Evolutionary conservation across 73 alveolate genomes (phyloP).

Genomic region (Paramecium octaurelia): DNA sequence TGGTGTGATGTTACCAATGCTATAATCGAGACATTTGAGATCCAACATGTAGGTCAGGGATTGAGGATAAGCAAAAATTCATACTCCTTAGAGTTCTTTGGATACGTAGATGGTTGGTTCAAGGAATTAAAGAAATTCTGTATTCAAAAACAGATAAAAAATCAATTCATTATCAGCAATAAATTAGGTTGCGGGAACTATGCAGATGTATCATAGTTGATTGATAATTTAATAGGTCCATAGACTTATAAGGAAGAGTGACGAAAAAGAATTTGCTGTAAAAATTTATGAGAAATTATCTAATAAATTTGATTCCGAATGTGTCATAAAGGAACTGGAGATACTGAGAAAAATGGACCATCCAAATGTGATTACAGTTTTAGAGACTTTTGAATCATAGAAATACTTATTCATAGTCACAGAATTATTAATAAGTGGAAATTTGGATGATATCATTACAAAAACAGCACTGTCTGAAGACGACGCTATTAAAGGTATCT

Average conservation of each 20-base stretch:
- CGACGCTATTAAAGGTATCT: neutral
- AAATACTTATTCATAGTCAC: neutral
- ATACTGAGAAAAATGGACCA: constrained; percentile 16
- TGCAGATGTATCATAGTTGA: neutral
- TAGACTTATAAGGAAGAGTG: neutral
- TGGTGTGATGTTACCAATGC: neutral
- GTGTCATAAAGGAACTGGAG: neutral
- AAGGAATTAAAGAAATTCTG: neutral
- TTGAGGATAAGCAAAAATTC: neutral
- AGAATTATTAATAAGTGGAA: neutral
- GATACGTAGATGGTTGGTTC: constrained; percentile 1
- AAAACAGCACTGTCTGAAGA: neutral
- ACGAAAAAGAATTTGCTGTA: neutral
- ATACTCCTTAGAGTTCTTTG: neutral
- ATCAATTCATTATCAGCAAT: neutral
- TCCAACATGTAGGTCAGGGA: neutral
- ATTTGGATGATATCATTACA: neutral
- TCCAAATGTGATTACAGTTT: constrained; percentile 1
- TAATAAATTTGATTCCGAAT: neutral
- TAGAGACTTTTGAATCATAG: neutral
- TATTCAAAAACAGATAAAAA: neutral
- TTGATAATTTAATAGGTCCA: neutral
- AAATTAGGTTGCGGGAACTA: constrained; percentile 2
- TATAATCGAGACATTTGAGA: neutral
- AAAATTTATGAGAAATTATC: neutral